Conservation (phyloP, 345 rosid genomes). For the Salix exigua region DNA sequence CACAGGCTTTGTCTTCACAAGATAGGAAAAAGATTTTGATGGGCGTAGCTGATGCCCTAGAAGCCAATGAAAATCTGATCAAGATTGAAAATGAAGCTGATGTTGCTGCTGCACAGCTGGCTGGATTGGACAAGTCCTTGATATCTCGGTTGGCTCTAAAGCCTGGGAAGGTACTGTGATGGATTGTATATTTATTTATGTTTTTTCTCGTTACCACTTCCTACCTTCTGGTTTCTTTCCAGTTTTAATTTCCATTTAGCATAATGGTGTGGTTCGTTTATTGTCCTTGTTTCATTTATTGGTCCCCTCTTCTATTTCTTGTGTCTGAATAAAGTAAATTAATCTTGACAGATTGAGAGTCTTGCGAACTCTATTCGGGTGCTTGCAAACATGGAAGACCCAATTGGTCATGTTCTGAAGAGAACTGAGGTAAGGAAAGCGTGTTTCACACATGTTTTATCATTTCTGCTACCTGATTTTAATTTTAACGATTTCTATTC, state of each 20-base stretch:
- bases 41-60: constrained; percentile 77
- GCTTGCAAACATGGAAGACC: constrained; percentile 95
- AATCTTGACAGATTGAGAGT: constrained; percentile 53
- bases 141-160: constrained; percentile 75
- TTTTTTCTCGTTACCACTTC: background rate
- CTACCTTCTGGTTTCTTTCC: constrained; percentile 2
- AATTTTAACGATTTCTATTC: background rate
- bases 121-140: constrained; percentile 75
- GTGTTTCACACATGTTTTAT: background rate
- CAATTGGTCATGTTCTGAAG: constrained; percentile 77
- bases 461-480: background rate
- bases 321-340: constrained; percentile 11
- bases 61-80: constrained; percentile 67
- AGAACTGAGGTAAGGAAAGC: constrained; percentile 71
- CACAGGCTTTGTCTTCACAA: constrained; percentile 61
- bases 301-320: background rate
- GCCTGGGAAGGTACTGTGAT: constrained; percentile 64
- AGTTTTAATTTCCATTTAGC: background rate
- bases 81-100: constrained; percentile 72
- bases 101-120: constrained; percentile 67
- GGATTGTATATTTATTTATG: background rate
- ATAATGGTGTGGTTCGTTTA: background rate
- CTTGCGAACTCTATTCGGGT: constrained; percentile 74
- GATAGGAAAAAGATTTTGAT: constrained; percentile 73
- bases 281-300: background rate